Percentiles rank a stretch among this genome's conserved stretches.
Conservation (phyloP, 345 rosid genomes). For the Gynandropsis gynandra region DNA sequence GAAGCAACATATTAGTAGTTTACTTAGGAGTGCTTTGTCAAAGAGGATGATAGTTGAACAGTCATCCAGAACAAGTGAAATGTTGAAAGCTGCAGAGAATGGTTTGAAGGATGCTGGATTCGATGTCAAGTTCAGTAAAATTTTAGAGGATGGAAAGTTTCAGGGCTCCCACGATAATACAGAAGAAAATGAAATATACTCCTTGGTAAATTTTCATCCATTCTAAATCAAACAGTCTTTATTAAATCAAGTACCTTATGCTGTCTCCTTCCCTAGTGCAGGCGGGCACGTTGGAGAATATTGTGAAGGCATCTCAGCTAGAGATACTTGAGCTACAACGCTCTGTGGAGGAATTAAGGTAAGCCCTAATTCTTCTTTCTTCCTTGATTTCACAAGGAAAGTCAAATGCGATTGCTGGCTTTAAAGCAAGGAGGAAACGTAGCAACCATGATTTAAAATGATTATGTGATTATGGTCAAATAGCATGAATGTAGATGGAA, state of each 20-base stretch:
- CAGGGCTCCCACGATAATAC: conserved; percentile 30
- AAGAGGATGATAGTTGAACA: conserved; percentile 49
- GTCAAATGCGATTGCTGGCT: conserved; percentile 11
- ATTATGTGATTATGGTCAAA: not conserved
- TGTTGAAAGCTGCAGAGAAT: conserved; percentile 82
- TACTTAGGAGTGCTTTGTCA: conserved; percentile 84
- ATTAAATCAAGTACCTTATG: conserved; percentile 11
- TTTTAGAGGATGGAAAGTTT: conserved; percentile 34
- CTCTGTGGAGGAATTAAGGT: conserved; percentile 77
- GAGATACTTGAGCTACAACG: conserved; percentile 75
- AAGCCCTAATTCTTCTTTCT: too few relatives aligned
- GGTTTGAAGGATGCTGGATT: conserved; percentile 74
- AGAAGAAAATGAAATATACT: conserved; percentile 74
- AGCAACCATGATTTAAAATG: not conserved
- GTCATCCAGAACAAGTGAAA: conserved; percentile 50
- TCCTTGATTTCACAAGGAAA: conserved; percentile 11
- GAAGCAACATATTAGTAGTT: conserved; percentile 81
- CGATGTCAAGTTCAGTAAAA: conserved; percentile 52
- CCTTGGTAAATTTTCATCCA: conserved; percentile 50
- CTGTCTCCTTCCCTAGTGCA: conserved; percentile 25
- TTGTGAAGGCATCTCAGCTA: conserved; percentile 84
- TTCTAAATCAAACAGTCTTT: conserved; percentile 13
- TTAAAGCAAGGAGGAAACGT: conserved; percentile 4
- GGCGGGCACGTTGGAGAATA: conserved; percentile 96
- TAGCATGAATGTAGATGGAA: not conserved